These are phyloP conservation scores for Dothidotthia symphoricarpi DNA, from an alignment of 2,329 filamentous ascomycete genomes.

Conservation along the genomic window DNA sequence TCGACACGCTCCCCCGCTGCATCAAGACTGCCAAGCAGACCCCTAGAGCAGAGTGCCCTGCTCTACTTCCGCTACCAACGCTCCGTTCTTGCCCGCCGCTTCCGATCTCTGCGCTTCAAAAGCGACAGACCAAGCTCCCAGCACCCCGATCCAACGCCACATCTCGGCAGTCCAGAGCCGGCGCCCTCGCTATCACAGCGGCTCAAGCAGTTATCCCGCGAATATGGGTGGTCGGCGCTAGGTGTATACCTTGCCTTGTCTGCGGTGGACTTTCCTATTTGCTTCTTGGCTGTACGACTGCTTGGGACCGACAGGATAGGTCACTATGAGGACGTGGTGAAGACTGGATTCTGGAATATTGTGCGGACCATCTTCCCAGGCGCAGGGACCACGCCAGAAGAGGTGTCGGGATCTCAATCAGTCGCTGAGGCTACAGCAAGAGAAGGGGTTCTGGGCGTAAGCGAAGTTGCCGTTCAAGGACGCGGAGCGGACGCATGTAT, in stretches of 20 bases:
- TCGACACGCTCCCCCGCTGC: conserved; percentile 12
- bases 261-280: conserved; percentile 89
- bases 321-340: conserved; percentile 65
- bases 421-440: conserved; percentile 27
- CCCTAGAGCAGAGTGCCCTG: conserved; percentile 17
- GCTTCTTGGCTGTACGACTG: conserved; percentile 80
- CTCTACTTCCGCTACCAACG: conserved; percentile 19
- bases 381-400: conserved; percentile 51
- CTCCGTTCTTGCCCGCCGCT: conserved; percentile 23
- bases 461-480: conserved; percentile 64
- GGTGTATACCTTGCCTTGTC: conserved; percentile 87
- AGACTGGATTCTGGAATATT: conserved; percentile 58
- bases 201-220: conserved; percentile 78
- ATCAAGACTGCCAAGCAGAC: conserved; percentile 5
- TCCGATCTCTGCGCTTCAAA: conserved; percentile 41
- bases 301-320: conserved; percentile 86
- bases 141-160: conserved; percentile 40
- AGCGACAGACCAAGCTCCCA: conserved; percentile 31
- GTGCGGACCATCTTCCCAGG: conserved; percentile 61
- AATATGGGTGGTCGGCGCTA: conserved; percentile 91
- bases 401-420: conserved; percentile 45
- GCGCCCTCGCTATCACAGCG: conserved; percentile 63
- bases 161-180: conserved; percentile 43
- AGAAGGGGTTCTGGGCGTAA: conserved; percentile 46
- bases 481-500: conserved; percentile 67